Evolutionary conservation across 169 alveolate genomes (phyloP), one percentile per base, ranked within the genome.

Genomic region (Condylostoma magnum): DNA sequence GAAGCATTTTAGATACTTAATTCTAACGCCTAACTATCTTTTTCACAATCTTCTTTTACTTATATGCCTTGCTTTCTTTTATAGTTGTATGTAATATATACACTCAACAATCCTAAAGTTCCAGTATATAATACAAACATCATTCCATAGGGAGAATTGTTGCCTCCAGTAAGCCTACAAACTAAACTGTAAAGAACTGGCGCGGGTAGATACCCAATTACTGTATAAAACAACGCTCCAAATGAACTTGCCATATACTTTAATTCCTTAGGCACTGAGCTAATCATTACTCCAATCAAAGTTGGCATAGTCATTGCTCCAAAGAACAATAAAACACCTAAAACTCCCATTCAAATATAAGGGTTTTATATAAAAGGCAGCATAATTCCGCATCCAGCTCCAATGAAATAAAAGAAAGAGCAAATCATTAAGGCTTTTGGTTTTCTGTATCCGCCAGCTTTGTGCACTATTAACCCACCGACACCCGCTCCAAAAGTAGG

Each of bases 261-360:
- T 12, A 75, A 68, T 30, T 76, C 69, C 28, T 55, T 58, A 12
- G 83, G 76, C 4, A 87, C 89, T 22, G 87, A 63, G 18, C 80
- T 76, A 12, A 90, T 56, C 65, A 90, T 76, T 34, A 85, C 76
- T 47, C 81, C 80, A 46, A 56, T 84, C 56, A 85, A 44, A 0
- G 85, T 77, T 1, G 95, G 95, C 27, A 89, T 84, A 20, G 84
- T 79, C 37, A 83, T 77, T 1, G 93, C 95, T 20, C 95, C 95
- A 69, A 85, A 81, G 63, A 85, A 90, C 51, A 90, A 80, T 28
- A 90, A 50, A 18, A 77, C 34, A 93, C 95, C 85, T 52, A 82
- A 63, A 31, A 77, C 66, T 2, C 70, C 50, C 20, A 77, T 82
- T 44, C 84, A 75, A 34, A 76, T 37, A 31, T 57, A 51, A 34